Evolutionary conservation across 768 basidiomycete genomes (phyloP).

Genomic region (Mrakia blollopis): DNA sequence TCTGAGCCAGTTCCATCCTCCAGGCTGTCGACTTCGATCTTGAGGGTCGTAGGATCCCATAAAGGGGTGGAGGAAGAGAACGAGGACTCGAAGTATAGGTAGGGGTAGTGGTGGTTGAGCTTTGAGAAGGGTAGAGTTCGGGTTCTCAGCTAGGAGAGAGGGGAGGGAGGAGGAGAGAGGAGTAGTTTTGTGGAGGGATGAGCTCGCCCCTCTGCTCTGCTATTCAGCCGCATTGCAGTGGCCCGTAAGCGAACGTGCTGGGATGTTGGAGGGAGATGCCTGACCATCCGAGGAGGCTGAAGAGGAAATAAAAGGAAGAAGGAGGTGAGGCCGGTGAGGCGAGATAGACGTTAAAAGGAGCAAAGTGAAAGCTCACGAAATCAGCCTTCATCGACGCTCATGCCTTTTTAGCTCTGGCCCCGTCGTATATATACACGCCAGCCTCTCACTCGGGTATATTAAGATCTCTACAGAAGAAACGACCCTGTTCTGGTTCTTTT

Average conservation of each 20-base stretch:
- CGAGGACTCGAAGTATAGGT: background rate
- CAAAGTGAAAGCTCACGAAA: too few relatives aligned
- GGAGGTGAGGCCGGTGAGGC: too few relatives aligned
- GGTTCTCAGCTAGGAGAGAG: background rate
- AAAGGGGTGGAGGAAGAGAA: background rate
- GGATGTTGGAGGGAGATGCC: background rate
- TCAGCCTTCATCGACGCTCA: too few relatives aligned
- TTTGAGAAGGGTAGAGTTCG: background rate
- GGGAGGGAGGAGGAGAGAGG: background rate
- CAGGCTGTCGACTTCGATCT: background rate
- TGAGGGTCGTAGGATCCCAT: background rate
- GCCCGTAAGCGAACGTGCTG: background rate
- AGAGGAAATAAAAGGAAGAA: too few relatives aligned
- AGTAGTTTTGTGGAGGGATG: background rate
- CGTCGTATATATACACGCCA: too few relatives aligned
- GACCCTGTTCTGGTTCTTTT: too few relatives aligned
- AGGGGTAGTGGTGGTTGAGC: background rate
- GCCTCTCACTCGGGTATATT: too few relatives aligned
- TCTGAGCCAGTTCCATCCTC: background rate
- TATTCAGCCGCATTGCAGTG: background rate
- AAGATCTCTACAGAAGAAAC: too few relatives aligned
- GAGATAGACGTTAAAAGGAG: too few relatives aligned
- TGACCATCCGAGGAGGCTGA: too few relatives aligned
- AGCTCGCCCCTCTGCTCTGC: background rate
- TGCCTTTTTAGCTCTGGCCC: too few relatives aligned